Conservation (phyloP, 2,329 filamentous ascomycete genomes). For the Fusarium abutilonis region DNA sequence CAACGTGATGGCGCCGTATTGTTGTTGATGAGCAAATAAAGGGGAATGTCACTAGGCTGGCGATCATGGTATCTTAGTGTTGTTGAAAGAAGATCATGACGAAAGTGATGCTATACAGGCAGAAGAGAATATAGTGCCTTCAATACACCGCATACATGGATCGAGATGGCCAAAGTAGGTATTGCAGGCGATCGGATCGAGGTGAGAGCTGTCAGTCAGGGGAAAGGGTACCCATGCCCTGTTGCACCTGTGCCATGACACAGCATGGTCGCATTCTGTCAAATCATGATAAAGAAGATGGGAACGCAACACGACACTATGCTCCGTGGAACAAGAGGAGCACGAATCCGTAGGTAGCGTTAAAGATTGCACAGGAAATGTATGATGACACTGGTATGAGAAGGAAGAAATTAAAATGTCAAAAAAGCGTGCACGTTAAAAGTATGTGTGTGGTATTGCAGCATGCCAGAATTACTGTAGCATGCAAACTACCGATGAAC, state of each 20-base stretch:
- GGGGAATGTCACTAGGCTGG: background rate
- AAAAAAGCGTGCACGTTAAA: background rate
- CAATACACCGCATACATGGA: background rate
- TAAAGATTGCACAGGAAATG: background rate
- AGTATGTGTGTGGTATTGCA: constrained; percentile 32
- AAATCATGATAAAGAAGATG: constrained; percentile 20
- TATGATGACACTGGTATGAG: constrained; percentile 26
- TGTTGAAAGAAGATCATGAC: constrained; percentile 31
- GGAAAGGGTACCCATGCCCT: constrained; percentile 16
- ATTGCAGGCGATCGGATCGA: constrained; percentile 30
- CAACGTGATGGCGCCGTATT: background rate
- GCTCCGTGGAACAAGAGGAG: constrained; percentile 1
- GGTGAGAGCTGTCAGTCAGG: constrained; percentile 12
- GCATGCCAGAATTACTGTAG: background rate
- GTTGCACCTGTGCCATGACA: constrained; percentile 11
- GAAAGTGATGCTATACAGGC: constrained; percentile 13
- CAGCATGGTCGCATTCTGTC: constrained; percentile 12
- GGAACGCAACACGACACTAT: constrained; percentile 2
- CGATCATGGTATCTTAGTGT: constrained; percentile 21
- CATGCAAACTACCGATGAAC: background rate
- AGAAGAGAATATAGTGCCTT: background rate
- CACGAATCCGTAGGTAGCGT: background rate
- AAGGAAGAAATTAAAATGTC: constrained; percentile 4
- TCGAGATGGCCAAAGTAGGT: constrained; percentile 21
- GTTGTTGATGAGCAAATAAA: constrained; percentile 2